Conservation (phyloP, 169 alveolate species). For the Pseudocohnilembus persalinus region DNA sequence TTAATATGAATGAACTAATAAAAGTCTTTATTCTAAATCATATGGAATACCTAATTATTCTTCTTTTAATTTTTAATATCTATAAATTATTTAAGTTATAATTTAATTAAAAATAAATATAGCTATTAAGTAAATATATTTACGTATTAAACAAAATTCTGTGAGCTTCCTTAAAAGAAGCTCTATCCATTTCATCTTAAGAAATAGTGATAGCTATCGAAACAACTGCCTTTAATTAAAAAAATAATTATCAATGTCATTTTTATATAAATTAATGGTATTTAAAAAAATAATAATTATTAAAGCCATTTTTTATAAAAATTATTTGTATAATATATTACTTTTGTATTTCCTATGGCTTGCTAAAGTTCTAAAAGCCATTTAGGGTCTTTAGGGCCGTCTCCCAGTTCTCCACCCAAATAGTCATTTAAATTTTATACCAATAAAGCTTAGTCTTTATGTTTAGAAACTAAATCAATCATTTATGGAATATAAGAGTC, state of each 20-base stretch:
- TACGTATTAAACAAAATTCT: slow-evolving; percentile 79
- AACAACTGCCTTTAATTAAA: slow-evolving; percentile 67
- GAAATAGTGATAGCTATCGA: slow-evolving; percentile 85
- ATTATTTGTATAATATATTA: neutral
- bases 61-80: slow-evolving; percentile 57
- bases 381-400: slow-evolving; percentile 85
- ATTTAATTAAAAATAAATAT: too few relatives aligned
- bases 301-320: neutral
- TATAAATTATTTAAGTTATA: too few relatives aligned
- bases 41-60: slow-evolving; percentile 68
- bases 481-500: slow-evolving; percentile 68
- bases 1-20: slow-evolving; percentile 82
- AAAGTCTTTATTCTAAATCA: slow-evolving; percentile 73
- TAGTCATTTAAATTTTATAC: slow-evolving; percentile 83
- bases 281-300: too few relatives aligned
- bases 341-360: slow-evolving; percentile 69
- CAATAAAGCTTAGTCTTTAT: slow-evolving; percentile 73
- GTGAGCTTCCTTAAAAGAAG: slow-evolving; percentile 87
- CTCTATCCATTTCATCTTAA: slow-evolving; percentile 78
- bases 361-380: slow-evolving; percentile 74
- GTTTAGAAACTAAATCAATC: slow-evolving; percentile 86
- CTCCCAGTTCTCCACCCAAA: slow-evolving; percentile 86
- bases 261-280: neutral
- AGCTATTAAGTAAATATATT: too few relatives aligned
- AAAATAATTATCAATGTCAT: neutral